These are phyloP conservation scores for Fusarium floridanum DNA, from an alignment of 2,329 filamentous ascomycete species.

Conservation along the genomic window DNA sequence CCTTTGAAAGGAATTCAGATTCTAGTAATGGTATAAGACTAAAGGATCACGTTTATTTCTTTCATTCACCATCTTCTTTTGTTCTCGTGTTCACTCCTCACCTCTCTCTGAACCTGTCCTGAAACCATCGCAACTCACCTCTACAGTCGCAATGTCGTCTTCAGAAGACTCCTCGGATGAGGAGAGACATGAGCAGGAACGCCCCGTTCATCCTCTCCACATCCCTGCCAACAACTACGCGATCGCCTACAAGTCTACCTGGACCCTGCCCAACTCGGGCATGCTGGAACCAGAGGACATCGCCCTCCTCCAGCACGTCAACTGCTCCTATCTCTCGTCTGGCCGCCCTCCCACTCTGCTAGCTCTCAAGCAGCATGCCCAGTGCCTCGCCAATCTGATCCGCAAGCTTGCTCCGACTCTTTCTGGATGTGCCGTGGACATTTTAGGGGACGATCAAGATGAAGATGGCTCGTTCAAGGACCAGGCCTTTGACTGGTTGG, in stretches of 20 bases:
- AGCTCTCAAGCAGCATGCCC: slow-evolving; percentile 70
- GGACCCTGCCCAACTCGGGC: slow-evolving; percentile 40
- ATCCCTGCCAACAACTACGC: slow-evolving; percentile 47
- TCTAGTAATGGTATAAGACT: background rate
- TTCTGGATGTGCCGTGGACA: slow-evolving; percentile 35
- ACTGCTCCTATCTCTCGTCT: slow-evolving; percentile 70
- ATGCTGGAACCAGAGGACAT: slow-evolving; percentile 39
- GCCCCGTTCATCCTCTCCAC: slow-evolving; percentile 8
- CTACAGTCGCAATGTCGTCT: slow-evolving; percentile 8
- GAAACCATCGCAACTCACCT: background rate
- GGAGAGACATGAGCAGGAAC: background rate
- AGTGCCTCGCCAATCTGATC: slow-evolving; percentile 68
- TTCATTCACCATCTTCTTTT: background rate
- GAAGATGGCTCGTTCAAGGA: slow-evolving; percentile 51
- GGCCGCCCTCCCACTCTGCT: slow-evolving; percentile 66
- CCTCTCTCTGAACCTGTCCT: background rate
- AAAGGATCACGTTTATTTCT: background rate
- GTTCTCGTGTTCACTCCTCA: slow-evolving; percentile 4
- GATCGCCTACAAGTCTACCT: slow-evolving; percentile 44
- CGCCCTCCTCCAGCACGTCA: slow-evolving; percentile 58
- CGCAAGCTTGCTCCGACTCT: slow-evolving; percentile 59
- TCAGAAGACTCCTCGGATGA: slow-evolving; percentile 12
- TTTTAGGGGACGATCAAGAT: slow-evolving; percentile 46
- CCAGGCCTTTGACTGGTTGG: slow-evolving; percentile 70
- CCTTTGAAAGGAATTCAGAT: background rate